Evolutionary conservation across 768 basidiomycete genomes (phyloP), one percentile per base, ranked within the genome.

Genomic region (Pisolithus albus): DNA sequence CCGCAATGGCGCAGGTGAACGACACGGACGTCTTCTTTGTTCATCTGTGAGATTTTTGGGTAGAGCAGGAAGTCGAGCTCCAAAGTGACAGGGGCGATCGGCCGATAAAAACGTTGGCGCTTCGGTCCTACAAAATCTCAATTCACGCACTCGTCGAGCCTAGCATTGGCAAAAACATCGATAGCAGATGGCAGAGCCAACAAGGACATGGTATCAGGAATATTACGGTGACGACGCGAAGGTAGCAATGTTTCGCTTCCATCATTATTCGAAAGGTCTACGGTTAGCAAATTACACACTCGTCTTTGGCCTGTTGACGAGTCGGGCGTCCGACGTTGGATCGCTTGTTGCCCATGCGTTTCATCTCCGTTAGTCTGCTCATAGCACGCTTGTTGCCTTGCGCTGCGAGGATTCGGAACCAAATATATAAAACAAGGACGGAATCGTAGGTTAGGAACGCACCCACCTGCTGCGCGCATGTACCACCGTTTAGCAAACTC

Each of bases 311-410:
- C 63, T 98, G 83, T 64, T 94, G 87, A 52, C 95, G 79, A 18
- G 95, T 97, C 34, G 95, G 93, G 55, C 94, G 81, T 16, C 83
- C 82, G 47, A 84, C 78, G 56, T 87, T 84, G 43, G 77, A 75
- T 56, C 86, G 79, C 68, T 87, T 91, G 66, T 82, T 83, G 10
- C 90, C 88, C 72, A 83, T 79, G 30, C 90, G 84, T 68, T 96
- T 96, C 78, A 98, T 86, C 69, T 98, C 94, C 24, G 94, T 95
- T 63, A 98, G 70, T 30, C 95, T 82, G 57, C 82, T 88, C 93
- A 96, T 98, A 5, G 95, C 95, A 36, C 94, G 84, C 69, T 92
- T 94, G 71, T 98, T 95, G n/a, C 91, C 90, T 80, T 97, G 95
- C 4, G 92, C 94, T 96, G 60, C 2, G 46, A 5, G n/a, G 2